phyloP scores from a whole-genome alignment of 371 early-diverging fungal genomes.

The Rhizopus delemar region DNA sequence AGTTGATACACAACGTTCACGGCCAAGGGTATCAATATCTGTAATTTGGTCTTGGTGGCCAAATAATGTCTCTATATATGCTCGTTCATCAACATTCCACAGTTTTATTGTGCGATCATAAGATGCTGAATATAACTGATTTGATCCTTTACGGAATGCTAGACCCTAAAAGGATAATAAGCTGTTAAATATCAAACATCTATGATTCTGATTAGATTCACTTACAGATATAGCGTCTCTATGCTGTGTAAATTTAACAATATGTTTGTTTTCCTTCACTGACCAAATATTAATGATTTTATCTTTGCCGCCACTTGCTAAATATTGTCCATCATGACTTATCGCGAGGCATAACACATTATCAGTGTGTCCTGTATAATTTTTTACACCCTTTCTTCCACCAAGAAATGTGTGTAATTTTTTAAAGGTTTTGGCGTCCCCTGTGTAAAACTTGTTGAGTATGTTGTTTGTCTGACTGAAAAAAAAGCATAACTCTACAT shows the following conservation, averaged over 20 bases:
- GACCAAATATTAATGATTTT: conserved; percentile 92
- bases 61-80: conserved; percentile 95
- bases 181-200: not conserved
- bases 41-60: conserved; percentile 94
- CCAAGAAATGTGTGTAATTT: conserved; percentile 69
- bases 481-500: conserved; percentile 19
- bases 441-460: conserved; percentile 21
- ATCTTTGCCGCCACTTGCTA: conserved; percentile 87
- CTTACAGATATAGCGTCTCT: conserved; percentile 83
- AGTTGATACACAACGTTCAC: conserved; percentile 90
- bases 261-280: conserved; percentile 66
- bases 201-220: not conserved
- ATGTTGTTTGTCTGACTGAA: not conserved
- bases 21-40: conserved; percentile 73
- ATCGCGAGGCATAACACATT: conserved; percentile 81
- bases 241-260: conserved; percentile 83
- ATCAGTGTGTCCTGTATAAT: conserved; percentile 83
- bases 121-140: conserved; percentile 91
- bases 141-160: conserved; percentile 79
- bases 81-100: conserved; percentile 90
- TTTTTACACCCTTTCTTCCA: conserved; percentile 72
- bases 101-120: conserved; percentile 93
- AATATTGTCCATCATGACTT: conserved; percentile 78
- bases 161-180: conserved; percentile 54
- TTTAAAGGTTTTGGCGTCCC: conserved; percentile 61